Evolutionary conservation across 2,329 filamentous ascomycete species (phyloP).

Genomic region (Parasarocladium wereldwijsianum): DNA sequence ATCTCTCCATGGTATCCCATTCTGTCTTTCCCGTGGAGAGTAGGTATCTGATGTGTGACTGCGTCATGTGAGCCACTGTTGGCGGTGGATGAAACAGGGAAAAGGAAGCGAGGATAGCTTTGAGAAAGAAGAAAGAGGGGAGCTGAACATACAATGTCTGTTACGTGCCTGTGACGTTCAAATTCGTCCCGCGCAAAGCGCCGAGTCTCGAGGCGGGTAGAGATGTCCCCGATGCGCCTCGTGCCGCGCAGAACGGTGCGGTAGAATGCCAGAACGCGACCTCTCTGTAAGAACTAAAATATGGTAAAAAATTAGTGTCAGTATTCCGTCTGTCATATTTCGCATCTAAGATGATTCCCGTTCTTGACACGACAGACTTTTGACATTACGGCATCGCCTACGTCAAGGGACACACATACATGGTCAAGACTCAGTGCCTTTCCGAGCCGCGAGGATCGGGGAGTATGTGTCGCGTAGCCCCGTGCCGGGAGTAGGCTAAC

Average conservation of each 20-base stretch:
- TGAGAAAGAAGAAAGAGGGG: not conserved
- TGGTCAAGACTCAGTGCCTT: constrained; percentile 40
- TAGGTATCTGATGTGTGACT: constrained; percentile 48
- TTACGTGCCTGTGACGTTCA: constrained; percentile 40
- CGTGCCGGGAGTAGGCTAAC: constrained; percentile 11
- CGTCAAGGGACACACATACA: too few relatives aligned
- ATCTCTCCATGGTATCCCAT: constrained; percentile 45
- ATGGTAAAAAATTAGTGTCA: too few relatives aligned
- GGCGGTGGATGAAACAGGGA: not conserved
- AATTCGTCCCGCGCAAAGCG: constrained; percentile 45
- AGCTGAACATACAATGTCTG: constrained; percentile 38
- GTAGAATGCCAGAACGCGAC: constrained; percentile 40
- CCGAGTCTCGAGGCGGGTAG: constrained; percentile 38
- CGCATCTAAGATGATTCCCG: too few relatives aligned
- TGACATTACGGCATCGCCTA: too few relatives aligned
- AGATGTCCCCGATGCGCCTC: constrained; percentile 32
- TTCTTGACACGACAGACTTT: too few relatives aligned
- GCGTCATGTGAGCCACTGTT: constrained; percentile 1
- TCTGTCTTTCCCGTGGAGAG: constrained; percentile 50
- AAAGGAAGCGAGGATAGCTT: not conserved
- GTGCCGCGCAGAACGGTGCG: constrained; percentile 41
- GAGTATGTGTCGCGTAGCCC: constrained; percentile 15
- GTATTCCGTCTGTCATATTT: too few relatives aligned
- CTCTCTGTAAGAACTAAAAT: constrained; percentile 41
- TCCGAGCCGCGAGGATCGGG: constrained; percentile 16